phyloP scores from a whole-genome alignment of 345 rosid species.

The Bruguiera sexangula region DNA sequence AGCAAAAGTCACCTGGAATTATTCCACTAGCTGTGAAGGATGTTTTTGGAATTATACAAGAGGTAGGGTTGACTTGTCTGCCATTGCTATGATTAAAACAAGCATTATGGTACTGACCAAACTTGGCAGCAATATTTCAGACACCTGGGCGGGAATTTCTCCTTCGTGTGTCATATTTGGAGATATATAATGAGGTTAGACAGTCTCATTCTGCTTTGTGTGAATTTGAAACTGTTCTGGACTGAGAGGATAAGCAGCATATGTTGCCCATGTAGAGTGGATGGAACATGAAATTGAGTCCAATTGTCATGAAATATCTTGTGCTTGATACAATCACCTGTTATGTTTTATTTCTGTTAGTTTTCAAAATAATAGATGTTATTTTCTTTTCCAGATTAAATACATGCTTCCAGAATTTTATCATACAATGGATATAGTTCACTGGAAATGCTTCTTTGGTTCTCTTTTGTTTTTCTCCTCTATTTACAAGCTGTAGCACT shows the following conservation, averaged over 20 bases:
- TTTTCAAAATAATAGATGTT: background rate
- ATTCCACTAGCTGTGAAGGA: constrained; percentile 93
- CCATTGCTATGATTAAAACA: background rate
- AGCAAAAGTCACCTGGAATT: constrained; percentile 93
- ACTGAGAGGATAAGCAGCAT: no score
- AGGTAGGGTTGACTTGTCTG: constrained; percentile 42
- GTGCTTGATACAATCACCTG: background rate
- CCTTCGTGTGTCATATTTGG: constrained; percentile 95
- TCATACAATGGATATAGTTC: background rate
- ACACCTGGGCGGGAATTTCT: constrained; percentile 88
- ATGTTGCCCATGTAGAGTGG: no score
- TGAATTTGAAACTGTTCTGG: background rate
- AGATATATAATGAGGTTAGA: constrained; percentile 91
- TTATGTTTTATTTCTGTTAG: no score
- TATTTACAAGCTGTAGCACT: background rate
- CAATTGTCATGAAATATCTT: background rate
- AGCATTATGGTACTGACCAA: constrained; percentile 10
- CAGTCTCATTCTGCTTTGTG: background rate
- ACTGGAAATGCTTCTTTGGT: background rate
- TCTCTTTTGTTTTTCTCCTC: background rate
- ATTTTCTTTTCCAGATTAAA: background rate
- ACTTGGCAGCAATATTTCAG: constrained; percentile 41
- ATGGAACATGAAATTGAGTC: no score
- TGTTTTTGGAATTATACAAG: constrained; percentile 92
- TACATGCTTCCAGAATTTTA: background rate